phyloP scores from a whole-genome alignment of 78 protist species.

The Planoprotostelium fungivorum region DNA sequence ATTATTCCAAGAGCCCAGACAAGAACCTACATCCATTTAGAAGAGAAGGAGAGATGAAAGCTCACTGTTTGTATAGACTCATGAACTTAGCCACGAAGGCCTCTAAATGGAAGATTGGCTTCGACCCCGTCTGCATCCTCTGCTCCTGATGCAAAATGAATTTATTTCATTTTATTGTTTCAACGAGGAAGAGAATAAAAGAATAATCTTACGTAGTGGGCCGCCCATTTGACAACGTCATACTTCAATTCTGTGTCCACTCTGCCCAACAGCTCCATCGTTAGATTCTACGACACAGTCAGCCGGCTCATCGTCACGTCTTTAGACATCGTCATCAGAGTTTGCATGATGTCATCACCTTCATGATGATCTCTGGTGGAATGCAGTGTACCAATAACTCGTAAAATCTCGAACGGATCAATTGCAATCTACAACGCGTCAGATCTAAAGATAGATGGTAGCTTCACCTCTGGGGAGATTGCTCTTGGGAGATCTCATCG shows the following conservation, averaged over 20 bases:
- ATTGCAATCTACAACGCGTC: constrained; percentile 22
- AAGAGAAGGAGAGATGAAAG: no score
- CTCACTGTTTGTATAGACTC: constrained; percentile 73
- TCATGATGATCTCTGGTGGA: constrained; percentile 87
- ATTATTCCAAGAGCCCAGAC: no score
- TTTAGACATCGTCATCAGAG: not conserved
- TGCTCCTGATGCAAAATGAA: constrained; percentile 49
- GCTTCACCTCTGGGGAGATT: constrained; percentile 65
- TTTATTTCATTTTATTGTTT: not conserved
- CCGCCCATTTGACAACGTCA: constrained; percentile 73
- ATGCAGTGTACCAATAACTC: constrained; percentile 93
- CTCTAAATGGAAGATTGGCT: constrained; percentile 91
- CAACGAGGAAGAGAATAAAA: constrained; percentile 5
- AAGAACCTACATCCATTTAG: no score
- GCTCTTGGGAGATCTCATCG: constrained; percentile 44
- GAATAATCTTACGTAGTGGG: constrained; percentile 47
- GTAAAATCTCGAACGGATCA: constrained; percentile 77
- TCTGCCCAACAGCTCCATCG: constrained; percentile 17
- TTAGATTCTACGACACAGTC: not conserved
- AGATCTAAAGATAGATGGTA: not conserved
- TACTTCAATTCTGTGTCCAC: constrained; percentile 16
- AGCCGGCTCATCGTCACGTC: not conserved
- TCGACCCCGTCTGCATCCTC: constrained; percentile 75
- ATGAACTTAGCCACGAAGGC: constrained; percentile 93
- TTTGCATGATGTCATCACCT: constrained; percentile 14